Percentiles rank a stretch among this genome's conserved stretches.
phyloP scores from a whole-genome alignment of 2,329 filamentous ascomycete species.

The Sarocladium oryzae region DNA sequence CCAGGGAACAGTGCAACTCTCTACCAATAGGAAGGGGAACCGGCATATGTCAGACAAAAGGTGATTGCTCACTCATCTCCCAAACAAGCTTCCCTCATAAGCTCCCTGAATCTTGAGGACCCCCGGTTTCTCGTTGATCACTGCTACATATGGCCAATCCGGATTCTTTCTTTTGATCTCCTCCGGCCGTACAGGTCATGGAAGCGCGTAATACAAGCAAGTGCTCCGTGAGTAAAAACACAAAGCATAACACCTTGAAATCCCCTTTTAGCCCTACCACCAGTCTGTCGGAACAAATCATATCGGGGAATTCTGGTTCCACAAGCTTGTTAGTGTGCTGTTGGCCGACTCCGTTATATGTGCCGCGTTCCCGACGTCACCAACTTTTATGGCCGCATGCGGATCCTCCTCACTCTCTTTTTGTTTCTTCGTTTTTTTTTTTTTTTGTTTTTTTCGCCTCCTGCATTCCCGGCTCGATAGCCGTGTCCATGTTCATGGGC shows the following conservation, averaged over 20 bases:
- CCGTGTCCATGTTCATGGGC: no score
- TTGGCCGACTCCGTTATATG: neutral
- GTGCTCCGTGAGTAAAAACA: no score
- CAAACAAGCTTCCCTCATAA: neutral
- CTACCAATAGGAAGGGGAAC: neutral
- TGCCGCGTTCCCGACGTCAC: slow-evolving; percentile 3
- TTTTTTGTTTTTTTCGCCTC: neutral
- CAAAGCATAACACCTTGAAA: neutral
- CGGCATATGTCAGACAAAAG: neutral
- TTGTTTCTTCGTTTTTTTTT: neutral
- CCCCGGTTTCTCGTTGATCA: neutral
- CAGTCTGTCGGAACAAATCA: no score
- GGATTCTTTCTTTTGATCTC: neutral
- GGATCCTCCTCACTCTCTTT: neutral
- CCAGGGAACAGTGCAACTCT: neutral
- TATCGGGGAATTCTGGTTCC: neutral
- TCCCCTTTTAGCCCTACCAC: neutral
- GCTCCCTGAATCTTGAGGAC: neutral
- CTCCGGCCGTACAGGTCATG: neutral
- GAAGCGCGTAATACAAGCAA: no score
- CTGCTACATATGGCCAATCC: neutral
- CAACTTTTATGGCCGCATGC: neutral
- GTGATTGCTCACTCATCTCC: neutral
- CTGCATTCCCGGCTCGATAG: neutral
- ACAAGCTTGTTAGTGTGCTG: neutral